phyloP scores from a whole-genome alignment of 2,329 filamentous ascomycete genomes.

The Alternaria sp. region DNA sequence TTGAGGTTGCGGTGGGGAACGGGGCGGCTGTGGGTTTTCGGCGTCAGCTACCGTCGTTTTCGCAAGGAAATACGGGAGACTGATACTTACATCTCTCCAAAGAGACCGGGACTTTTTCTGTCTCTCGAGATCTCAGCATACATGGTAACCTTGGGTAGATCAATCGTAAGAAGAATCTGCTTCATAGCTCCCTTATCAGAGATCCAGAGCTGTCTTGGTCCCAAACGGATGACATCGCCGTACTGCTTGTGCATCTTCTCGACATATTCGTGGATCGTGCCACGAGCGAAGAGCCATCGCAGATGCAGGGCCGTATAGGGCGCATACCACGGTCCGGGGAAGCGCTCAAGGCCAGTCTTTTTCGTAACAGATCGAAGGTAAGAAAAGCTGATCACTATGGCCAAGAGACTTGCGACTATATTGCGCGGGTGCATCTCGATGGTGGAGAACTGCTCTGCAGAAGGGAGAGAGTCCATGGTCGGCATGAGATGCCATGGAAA shows the following conservation, averaged over 20 bases:
- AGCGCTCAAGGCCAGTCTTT: background rate
- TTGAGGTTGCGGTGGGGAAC: conserved; percentile 1
- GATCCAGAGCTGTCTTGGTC: background rate
- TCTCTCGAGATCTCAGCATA: conserved; percentile 4
- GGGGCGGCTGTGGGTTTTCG: background rate
- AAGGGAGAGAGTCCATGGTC: background rate
- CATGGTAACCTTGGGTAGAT: background rate
- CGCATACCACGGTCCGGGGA: conserved; percentile 2
- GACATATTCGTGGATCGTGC: background rate
- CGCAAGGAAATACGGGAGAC: background rate
- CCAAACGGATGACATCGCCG: background rate
- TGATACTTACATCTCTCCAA: background rate
- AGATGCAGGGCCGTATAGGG: conserved; percentile 3
- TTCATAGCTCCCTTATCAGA: conserved; percentile 3
- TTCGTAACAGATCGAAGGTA: background rate
- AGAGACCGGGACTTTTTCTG: background rate
- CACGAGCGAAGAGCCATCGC: conserved; percentile 2
- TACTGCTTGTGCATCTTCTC: conserved; percentile 1
- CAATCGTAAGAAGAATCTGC: background rate
- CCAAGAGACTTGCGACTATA: background rate
- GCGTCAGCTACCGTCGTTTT: background rate
- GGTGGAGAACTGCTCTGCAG: background rate
- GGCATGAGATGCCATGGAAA: background rate
- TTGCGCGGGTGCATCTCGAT: background rate
- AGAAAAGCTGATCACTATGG: background rate